phyloP scores from a whole-genome alignment of 2,329 filamentous ascomycete genomes.

The Colletotrichum siamense region DNA sequence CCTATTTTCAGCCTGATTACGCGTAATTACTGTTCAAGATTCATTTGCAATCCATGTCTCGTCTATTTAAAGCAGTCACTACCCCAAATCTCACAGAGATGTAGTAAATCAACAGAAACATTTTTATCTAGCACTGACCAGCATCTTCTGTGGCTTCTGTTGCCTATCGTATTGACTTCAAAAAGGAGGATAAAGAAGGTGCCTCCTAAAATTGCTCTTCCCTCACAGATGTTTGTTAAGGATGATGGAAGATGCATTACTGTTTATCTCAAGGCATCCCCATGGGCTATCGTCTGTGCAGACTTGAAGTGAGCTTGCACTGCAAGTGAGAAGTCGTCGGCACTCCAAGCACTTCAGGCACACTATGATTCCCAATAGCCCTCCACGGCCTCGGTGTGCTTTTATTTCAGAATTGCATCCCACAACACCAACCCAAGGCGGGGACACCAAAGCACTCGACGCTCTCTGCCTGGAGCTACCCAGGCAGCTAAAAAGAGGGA shows the following conservation, averaged over 20 bases:
- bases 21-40: background rate
- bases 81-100: background rate
- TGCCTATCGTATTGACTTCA: background rate
- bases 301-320: background rate
- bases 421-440: background rate
- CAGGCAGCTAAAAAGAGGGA: background rate
- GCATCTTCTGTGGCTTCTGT: background rate
- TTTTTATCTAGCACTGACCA: background rate
- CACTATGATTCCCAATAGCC: background rate
- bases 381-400: background rate
- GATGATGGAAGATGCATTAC: background rate
- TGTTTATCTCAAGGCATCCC: background rate
- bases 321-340: background rate
- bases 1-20: background rate
- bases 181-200: background rate
- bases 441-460: background rate
- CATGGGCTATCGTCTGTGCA: background rate
- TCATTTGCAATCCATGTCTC: background rate
- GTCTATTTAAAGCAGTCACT: background rate
- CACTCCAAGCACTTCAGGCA: background rate
- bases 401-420: background rate
- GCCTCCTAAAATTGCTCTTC: background rate
- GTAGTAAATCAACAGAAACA: background rate
- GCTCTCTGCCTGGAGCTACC: background rate
- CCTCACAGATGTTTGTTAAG: background rate